A percentile compares a stretch with the other conserved stretches of the same genome.
Evolutionary conservation across 202 grass and related monocot species (phyloP).

Genomic region (Eragrostis tef): DNA sequence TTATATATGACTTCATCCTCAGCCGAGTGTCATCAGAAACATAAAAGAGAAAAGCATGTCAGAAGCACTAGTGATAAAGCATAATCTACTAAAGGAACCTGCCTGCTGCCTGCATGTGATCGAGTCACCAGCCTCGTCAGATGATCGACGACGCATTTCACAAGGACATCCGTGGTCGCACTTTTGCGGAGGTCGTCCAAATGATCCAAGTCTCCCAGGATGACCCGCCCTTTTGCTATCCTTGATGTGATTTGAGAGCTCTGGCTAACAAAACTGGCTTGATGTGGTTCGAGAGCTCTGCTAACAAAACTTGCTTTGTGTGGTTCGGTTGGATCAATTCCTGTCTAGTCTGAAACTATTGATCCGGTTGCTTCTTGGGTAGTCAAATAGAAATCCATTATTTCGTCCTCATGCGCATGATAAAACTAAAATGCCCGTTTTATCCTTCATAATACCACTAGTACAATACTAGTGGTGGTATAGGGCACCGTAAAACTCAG

Average conservation of each 20-base stretch:
- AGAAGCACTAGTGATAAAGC: not conserved
- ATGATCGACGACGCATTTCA: not conserved
- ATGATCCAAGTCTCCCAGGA: not conserved
- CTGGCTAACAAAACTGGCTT: not conserved
- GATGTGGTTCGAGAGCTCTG: not conserved
- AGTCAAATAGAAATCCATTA: not conserved
- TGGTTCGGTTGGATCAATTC: not conserved
- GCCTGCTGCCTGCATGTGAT: not conserved
- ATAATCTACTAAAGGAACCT: not conserved
- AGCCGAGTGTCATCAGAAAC: not conserved
- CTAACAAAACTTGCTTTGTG: too few species aligned
- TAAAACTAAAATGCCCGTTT: too few species aligned
- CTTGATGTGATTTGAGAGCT: not conserved
- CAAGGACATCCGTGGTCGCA: not conserved
- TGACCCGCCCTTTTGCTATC: not conserved
- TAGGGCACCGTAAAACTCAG: too few species aligned
- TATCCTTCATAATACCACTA: too few species aligned
- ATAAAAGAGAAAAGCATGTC: not conserved
- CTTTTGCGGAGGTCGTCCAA: not conserved
- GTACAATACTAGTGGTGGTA: too few species aligned
- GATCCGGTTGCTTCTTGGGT: not conserved
- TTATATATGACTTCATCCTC: not conserved
- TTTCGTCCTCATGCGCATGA: not conserved
- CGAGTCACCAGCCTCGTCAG: not conserved
- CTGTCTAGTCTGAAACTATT: not conserved